Percentiles rank a stretch among this genome's conserved stretches.
Conservation (phyloP, 2,329 filamentous ascomycete genomes). For the Dactylellina sp. region DNA sequence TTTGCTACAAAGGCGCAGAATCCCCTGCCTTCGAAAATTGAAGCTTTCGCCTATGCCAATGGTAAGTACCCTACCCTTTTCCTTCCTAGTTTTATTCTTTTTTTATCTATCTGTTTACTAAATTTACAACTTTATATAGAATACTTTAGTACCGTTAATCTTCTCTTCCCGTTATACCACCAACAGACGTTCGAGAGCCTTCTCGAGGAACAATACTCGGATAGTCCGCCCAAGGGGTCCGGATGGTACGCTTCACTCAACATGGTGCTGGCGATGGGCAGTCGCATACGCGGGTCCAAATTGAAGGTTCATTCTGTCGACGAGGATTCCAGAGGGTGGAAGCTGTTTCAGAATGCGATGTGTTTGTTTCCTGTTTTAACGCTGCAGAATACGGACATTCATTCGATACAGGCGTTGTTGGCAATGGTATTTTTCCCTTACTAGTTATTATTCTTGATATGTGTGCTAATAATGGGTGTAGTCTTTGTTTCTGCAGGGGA, state of each 20-base stretch:
- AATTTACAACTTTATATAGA: conserved; percentile 66
- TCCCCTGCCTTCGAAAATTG: conserved; percentile 83
- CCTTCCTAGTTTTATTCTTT: neutral
- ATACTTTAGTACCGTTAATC: conserved; percentile 98
- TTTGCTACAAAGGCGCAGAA: conserved; percentile 88
- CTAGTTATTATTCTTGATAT: neutral
- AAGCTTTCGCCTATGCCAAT: conserved; percentile 70
- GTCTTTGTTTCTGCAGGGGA: conserved; percentile 92
- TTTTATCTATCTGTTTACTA: conserved; percentile 1
- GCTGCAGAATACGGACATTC: conserved; percentile 93
- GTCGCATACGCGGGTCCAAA: conserved; percentile 78
- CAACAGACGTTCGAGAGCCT: conserved; percentile 98
- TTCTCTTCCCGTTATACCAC: conserved; percentile 97
- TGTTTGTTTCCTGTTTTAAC: conserved; percentile 91
- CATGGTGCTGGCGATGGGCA: conserved; percentile 89
- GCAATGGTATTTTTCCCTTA: conserved; percentile 74
- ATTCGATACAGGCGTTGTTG: conserved; percentile 92
- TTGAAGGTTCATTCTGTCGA: conserved; percentile 86
- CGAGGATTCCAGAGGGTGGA: conserved; percentile 85
- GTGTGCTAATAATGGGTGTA: conserved; percentile 60
- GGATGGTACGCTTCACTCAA: conserved; percentile 99
- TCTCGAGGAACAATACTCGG: conserved; percentile 91
- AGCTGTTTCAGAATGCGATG: conserved; percentile 95
- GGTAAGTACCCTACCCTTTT: conserved; percentile 35
- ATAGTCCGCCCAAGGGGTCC: conserved; percentile 90